Base-by-base conservation (phyloP, 176 grass and related monocot species). In the Musa beccarii region DNA sequence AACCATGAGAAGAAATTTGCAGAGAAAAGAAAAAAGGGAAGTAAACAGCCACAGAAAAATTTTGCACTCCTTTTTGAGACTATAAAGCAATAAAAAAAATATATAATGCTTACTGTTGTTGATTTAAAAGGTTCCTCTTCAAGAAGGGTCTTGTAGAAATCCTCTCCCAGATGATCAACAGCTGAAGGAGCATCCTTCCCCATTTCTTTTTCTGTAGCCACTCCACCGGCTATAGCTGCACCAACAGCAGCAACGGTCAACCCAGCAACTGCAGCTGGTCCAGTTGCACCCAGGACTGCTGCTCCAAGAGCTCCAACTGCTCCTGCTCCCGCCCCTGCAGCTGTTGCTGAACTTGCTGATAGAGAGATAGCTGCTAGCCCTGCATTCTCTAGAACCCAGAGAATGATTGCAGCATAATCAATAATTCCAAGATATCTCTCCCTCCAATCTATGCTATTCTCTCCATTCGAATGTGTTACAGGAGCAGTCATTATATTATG, bases 71-170 rank as follows among this genome's bases (percentile, higher is more conserved):
- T 21, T 61, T 9, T 19, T 19, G 3, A 43, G 34, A 43, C 57
- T 61, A 61, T 0, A 12, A 51, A 10, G 6, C 17, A 10, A 51
- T 51, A 25, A 20, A 51, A 50, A 70, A n/a, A 11, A 51, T 8
- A 43, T 69, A 3, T 12, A 66, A 13, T 77, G 43, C 81, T 80
- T 91, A 91, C 94, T 19, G 77, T 87, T 59, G 86, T 89, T 71
- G 90, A 93, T 87, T 74, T 89, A 72, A 98, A 85, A 80, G 90
- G 88, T 79, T 97, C 94, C 80, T 90, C 87, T 74, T 91, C 57
- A 84, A 88, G 79, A 66, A 97, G 54, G 69, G 82, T 54, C 77
- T 89, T 82, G 81, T 88, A 83, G 72, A 89, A 86, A 86, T 98
- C 90, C 64, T 84, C 82, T 73, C 82, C 88, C 75, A 91, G 78